Base-by-base conservation (phyloP, 2,329 filamentous ascomycete genomes). In the Phialemoniopsis sp. region DNA sequence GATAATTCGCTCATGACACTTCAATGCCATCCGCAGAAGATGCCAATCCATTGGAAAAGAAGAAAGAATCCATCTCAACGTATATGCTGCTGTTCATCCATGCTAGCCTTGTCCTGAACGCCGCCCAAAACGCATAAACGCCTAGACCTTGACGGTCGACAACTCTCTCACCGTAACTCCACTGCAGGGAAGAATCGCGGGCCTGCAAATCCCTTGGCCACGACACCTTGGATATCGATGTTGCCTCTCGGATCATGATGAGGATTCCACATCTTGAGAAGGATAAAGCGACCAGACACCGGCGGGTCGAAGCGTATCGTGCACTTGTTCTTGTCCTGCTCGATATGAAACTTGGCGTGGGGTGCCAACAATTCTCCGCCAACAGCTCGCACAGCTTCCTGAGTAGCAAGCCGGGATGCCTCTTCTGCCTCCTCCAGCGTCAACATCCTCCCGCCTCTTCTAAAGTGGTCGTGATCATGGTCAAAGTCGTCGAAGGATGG, bases 211-310 rank as follows among this genome's bases (percentile, higher is more conserved):
- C 91, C 91, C 53, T 86, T 83, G 2, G 83, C 86, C 42, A 89
- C 76, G 17, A 96, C 82, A 34, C 84, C 88, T 59, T 95, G 86
- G 30, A 97, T 89, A 56, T 95, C 89, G 47, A 96, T 94, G 53
- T 94, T 95, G 42, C 69, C 69, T 5, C 58, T 52, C 4, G 77
- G 72, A 35, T 82, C 79, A 18, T 80, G 76, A 43, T 79, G 78
- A 3, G 86, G 85, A 52, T 83, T 89, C 87, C 89, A 96, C 59
- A 96, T 79, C 68, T 96, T 96, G 46, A 97, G 70, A 32, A 96
- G 64, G 38, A 97, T 85, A 58, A 86, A 94, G 41, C 87, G 78
- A 5, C 87, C 87, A 10, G 87, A 88, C 43, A 93, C 77, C 0
- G 86, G 84, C 41, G 88, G 86, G 51, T 90, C 80, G 51, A 97